Percentiles rank a stretch among this genome's conserved stretches.
Evolutionary conservation across 2,329 filamentous ascomycete genomes (phyloP).

Genomic region (Paramyrothecium sp.): DNA sequence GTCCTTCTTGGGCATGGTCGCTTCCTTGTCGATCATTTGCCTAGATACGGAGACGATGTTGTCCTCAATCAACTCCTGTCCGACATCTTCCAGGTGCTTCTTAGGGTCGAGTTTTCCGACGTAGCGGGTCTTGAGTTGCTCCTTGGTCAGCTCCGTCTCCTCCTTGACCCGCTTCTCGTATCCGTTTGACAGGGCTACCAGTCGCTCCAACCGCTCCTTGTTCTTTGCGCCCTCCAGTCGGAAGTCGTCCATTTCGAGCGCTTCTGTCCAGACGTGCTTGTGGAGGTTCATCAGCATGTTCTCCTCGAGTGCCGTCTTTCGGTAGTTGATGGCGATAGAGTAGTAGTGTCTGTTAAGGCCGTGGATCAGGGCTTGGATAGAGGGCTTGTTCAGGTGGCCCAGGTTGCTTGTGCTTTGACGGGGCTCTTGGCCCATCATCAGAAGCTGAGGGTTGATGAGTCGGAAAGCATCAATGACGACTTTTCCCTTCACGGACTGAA

Average conservation of each 20-base stretch:
- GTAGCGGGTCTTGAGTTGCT: conserved; percentile 97
- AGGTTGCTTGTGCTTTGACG: conserved; percentile 97
- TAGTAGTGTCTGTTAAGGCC: conserved; percentile 99
- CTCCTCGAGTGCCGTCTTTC: conserved; percentile 95
- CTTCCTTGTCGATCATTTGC: conserved; percentile 99
- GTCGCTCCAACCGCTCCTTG: conserved; percentile 81
- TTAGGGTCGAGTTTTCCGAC: conserved; percentile 98
- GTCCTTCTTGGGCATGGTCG: conserved; percentile 79
- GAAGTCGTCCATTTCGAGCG: conserved; percentile 96
- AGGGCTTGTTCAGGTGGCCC: conserved; percentile 97
- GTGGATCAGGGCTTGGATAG: conserved; percentile 98
- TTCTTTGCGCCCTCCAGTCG: conserved; percentile 79
- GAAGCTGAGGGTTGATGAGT: conserved; percentile 93
- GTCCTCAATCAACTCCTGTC: conserved; percentile 96
- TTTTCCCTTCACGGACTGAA: conserved; percentile 99
- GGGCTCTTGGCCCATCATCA: conserved; percentile 97
- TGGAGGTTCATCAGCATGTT: conserved; percentile 99
- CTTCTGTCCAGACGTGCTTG: conserved; percentile 99
- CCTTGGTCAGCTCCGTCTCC: conserved; percentile 94
- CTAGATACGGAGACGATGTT: conserved; percentile 98
- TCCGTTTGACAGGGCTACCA: conserved; percentile 87
- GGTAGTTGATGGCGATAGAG: conserved; percentile 97
- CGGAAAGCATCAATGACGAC: conserved; percentile 99
- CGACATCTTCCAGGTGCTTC: conserved; percentile 97
- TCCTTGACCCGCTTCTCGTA: conserved; percentile 99